phyloP scores from a whole-genome alignment of 2,329 filamentous ascomycete genomes.

The Fusarium sp. region DNA sequence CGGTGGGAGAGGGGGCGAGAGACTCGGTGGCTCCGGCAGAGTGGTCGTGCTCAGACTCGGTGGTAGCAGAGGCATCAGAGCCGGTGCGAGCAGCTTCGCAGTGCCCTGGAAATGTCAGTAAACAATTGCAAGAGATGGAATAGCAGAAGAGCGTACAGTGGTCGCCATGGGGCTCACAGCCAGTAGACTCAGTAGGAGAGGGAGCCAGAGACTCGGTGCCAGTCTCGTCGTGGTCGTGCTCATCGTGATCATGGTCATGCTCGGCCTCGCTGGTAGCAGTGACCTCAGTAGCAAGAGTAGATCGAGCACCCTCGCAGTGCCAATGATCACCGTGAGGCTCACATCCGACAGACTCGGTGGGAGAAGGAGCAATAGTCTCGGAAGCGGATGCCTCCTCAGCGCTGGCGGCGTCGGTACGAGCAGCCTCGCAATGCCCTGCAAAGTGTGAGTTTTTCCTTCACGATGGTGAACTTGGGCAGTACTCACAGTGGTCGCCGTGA shows the following conservation, averaged over 20 bases:
- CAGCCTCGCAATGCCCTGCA: conserved; percentile 40
- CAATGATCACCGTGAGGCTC: conserved; percentile 46
- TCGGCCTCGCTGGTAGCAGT: conserved; percentile 17
- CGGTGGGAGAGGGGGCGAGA: conserved; percentile 39
- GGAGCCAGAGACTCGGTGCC: conserved; percentile 20
- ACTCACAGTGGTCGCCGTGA: conserved; percentile 45
- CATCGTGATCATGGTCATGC: conserved; percentile 16
- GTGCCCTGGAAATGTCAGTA: conserved; percentile 26
- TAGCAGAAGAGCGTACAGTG: conserved; percentile 20
- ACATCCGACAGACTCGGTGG: conserved; percentile 46
- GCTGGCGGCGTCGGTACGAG: conserved; percentile 10
- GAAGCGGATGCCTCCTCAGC: not conserved
- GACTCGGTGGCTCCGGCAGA: conserved; percentile 24
- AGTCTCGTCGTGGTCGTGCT: conserved; percentile 3
- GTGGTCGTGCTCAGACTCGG: conserved; percentile 33
- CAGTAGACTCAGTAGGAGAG: conserved; percentile 44
- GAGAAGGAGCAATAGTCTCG: conserved; percentile 25
- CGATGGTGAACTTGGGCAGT: not conserved
- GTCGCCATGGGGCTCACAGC: conserved; percentile 46
- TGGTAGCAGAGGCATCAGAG: conserved; percentile 25
- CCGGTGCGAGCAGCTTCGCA: conserved; percentile 44
- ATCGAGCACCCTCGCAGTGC: conserved; percentile 39
- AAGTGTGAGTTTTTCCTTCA: not conserved
- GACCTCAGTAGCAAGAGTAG: conserved; percentile 17
- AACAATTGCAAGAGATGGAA: not conserved